Evolutionary conservation across 257 asterid genomes (phyloP), one percentile per base, ranked within the genome.

Genomic region (Solanum pimpinellifolium): DNA sequence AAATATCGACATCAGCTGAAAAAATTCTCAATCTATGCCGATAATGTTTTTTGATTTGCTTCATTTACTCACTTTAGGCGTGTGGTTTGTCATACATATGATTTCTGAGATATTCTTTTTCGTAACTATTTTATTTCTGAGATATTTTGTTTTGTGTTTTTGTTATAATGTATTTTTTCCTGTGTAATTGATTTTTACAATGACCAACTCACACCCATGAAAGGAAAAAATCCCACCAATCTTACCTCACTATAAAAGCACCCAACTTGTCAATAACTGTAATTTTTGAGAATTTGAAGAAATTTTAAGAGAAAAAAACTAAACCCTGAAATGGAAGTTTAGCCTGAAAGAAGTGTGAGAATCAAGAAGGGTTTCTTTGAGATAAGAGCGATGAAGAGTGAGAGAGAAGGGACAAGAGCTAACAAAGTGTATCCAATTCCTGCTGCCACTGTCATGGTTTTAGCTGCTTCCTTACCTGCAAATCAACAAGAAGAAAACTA

Each of bases 321-420:
- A 76, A 33, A 25, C n/a, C n/a, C 39, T 42, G 83, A 77, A 78
- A 44, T 13, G 37, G 12, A 78, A 44, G 65, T 15, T 9, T 56
- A 94, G 98, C 98, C 95, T 87, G 98, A 94, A 85, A 95, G 97
- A 49, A 97, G 93, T 3, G 94, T 97, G 89, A 97, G 98, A 44
- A 94, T 88, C 83, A 97, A 94, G 87, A 97, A 97, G 88, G 99
- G 99, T 86, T 95, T 97, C 18, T 85, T 93, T 37, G 98, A 93
- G 90, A 97, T 94, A 4, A 94, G 92, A 84, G 97, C 91, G 86
- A 88, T 76, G 92, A 96, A 95, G 89, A 96, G 96, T 78, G 98
- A 91, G 89, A 96, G 95, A 47, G 98, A 93, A 31, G 99, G 98
- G 21, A 98, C 99, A 11, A 96, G 88, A 1, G 98, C 99, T 59